These are phyloP conservation scores for Dispira simplex DNA, from an alignment of 192 early-diverging fungal genomes.

Conservation along the genomic window DNA sequence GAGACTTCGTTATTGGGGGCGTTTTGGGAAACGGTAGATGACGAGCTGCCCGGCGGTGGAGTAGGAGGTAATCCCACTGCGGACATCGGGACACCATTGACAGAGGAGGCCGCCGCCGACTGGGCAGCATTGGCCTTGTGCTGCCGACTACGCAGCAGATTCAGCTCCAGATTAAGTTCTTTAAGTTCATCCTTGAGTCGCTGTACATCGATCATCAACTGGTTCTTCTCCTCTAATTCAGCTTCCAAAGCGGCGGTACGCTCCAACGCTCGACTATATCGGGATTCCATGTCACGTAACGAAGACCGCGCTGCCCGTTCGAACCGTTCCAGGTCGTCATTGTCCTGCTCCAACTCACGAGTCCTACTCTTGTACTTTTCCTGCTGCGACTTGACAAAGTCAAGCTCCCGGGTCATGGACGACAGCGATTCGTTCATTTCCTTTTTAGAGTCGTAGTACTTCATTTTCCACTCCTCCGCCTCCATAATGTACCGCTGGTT, in stretches of 20 bases:
- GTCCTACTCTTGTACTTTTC: conserved; percentile 55
- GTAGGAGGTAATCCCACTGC: conserved; percentile 2
- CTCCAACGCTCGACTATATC: conserved; percentile 56
- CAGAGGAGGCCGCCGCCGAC: not conserved
- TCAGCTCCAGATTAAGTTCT: conserved; percentile 35
- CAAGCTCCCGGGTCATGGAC: conserved; percentile 60
- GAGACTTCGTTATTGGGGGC: not conserved
- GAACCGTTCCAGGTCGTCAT: conserved; percentile 60
- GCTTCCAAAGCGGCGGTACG: conserved; percentile 43
- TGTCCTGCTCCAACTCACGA: conserved; percentile 58
- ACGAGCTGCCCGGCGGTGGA: conserved; percentile 1
- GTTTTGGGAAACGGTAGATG: not conserved
- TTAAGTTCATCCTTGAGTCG: conserved; percentile 61
- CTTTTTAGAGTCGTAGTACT: conserved; percentile 46
- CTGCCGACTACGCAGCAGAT: conserved; percentile 26
- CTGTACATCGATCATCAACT: conserved; percentile 54
- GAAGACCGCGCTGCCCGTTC: conserved; percentile 50
- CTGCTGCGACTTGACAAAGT: conserved; percentile 47
- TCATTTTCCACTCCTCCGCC: conserved; percentile 55
- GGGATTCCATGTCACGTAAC: conserved; percentile 47
- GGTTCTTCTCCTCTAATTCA: conserved; percentile 50
- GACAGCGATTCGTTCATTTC: conserved; percentile 45
- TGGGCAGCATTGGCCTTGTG: conserved; percentile 5
- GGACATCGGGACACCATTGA: not conserved
- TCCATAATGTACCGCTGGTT: conserved; percentile 49